Conservation (phyloP, 805 yeast species). For the Sungouiella thailandica region DNA sequence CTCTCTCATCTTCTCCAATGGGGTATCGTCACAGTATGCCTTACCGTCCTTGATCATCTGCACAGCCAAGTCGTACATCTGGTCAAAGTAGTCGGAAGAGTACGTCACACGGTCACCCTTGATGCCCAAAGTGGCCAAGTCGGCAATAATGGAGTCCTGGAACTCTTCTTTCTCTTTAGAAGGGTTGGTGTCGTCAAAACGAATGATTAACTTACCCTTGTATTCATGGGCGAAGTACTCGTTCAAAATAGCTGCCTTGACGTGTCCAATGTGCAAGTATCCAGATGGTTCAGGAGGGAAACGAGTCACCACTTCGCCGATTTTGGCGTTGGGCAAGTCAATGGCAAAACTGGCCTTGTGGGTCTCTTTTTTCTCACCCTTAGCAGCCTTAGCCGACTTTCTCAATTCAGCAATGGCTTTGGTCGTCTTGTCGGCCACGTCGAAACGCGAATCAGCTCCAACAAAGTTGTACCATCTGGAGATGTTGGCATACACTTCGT, state of each 20-base stretch:
- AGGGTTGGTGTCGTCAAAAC: constrained; percentile 98
- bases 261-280: constrained; percentile 98
- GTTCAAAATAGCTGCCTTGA: constrained; percentile 95
- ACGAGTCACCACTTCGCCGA: constrained; percentile 96
- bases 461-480: constrained; percentile 91
- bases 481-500: constrained; percentile 76
- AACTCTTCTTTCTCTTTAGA: constrained; percentile 93
- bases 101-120: constrained; percentile 85
- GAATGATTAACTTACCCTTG: constrained; percentile 92
- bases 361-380: constrained; percentile 70
- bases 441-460: constrained; percentile 54
- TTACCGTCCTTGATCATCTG: constrained; percentile 90
- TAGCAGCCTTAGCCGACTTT: constrained; percentile 51
- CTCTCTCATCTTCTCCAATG: constrained; percentile 92
- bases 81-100: constrained; percentile 90
- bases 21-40: constrained; percentile 97
- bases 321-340: constrained; percentile 83
- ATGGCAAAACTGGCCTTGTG: constrained; percentile 96
- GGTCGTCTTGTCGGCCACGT: constrained; percentile 60
- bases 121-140: constrained; percentile 83
- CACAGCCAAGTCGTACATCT: constrained; percentile 84
- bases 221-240: constrained; percentile 94
- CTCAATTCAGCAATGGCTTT: constrained; percentile 70
- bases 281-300: constrained; percentile 99
- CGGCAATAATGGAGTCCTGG: constrained; percentile 91